Evolutionary conservation across 2,329 filamentous ascomycete genomes (phyloP), one percentile per base, ranked within the genome.

Genomic region (Passalora sequoiae): DNA sequence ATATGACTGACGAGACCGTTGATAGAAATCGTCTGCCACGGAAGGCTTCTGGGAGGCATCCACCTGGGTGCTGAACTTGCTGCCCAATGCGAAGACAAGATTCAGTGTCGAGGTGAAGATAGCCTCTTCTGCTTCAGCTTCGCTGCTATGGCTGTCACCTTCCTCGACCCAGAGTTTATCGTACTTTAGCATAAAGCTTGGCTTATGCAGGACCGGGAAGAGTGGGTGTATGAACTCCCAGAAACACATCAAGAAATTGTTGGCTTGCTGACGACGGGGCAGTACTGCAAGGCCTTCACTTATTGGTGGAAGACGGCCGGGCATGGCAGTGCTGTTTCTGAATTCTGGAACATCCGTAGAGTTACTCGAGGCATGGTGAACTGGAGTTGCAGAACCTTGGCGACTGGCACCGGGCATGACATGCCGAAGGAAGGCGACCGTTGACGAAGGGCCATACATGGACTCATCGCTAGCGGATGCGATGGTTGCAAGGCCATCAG

Each of bases 161-260:
- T 40, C 45, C 13, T 52, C 52, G 4, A 39, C 35, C 56, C 56
- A 58, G 1, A 58, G 38, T 7, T 4, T 29, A 6, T 27, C 36
- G 29, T 58, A 58, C 36, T 55, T 55, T n/a, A 51, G 47, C 13
- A 48, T 32, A 40, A 58, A 57, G 13, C 46, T 49, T 2, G 52
- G 54, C 21, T 52, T 47, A 38, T 58, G 56, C 8, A 58, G 46
- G 6, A 58, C 54, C 4, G 56, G 56, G 24, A 58, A 58, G 8
- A 58, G 42, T 4, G 56, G 56, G 25, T 58, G 56, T 4, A 54
- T 55, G 36, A 55, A 58, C 22, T 55, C 54, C 54, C 54, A 58
- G 25, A 50, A 58, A 38, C 56, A 58, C 5, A 46, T 36, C 33
- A 58, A 30, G 19, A 55, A 58, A 32, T 57, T 53, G 36, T 58